phyloP scores from a whole-genome alignment of 495 filamentous ascomycete genomes.

The Penicillium longicatenatum region DNA sequence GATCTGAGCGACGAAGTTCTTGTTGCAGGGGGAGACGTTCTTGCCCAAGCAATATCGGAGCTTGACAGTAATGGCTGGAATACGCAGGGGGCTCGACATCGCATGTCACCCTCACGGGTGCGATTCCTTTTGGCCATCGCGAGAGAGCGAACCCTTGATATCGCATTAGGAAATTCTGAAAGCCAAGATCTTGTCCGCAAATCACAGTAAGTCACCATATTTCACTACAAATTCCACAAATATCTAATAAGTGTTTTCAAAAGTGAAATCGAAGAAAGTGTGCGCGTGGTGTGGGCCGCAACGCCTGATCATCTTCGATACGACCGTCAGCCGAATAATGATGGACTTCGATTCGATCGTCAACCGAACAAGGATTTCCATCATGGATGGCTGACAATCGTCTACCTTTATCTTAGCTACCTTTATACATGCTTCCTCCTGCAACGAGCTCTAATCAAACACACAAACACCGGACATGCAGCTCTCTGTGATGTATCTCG shows the following conservation, averaged over 20 bases:
- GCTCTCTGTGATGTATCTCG: conserved; percentile 56
- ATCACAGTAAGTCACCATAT: conserved; percentile 40
- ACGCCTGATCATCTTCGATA: conserved; percentile 38
- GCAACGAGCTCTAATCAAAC: conserved; percentile 56
- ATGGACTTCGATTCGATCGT: conserved; percentile 39
- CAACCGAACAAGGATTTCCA: conserved; percentile 32
- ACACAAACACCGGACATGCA: conserved; percentile 48
- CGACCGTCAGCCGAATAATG: conserved; percentile 32
- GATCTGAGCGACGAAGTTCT: conserved; percentile 57
- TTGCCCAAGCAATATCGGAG: conserved; percentile 40
- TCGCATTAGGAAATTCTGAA: conserved; percentile 51
- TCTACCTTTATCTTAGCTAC: conserved; percentile 53
- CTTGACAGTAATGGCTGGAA: conserved; percentile 60
- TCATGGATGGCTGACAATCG: conserved; percentile 23
- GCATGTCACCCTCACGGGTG: conserved; percentile 48
- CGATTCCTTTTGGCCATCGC: conserved; percentile 51
- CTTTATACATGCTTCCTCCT: conserved; percentile 61
- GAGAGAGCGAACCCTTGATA: conserved; percentile 60
- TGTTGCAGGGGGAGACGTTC: conserved; percentile 47
- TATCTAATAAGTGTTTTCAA: neutral
- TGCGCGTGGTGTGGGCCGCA: conserved; percentile 34
- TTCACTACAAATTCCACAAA: neutral
- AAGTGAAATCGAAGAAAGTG: conserved; percentile 38
- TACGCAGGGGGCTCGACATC: conserved; percentile 36
- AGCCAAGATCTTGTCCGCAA: conserved; percentile 45